phyloP scores from a whole-genome alignment of 257 asterid genomes.

The Rhazya stricta region DNA sequence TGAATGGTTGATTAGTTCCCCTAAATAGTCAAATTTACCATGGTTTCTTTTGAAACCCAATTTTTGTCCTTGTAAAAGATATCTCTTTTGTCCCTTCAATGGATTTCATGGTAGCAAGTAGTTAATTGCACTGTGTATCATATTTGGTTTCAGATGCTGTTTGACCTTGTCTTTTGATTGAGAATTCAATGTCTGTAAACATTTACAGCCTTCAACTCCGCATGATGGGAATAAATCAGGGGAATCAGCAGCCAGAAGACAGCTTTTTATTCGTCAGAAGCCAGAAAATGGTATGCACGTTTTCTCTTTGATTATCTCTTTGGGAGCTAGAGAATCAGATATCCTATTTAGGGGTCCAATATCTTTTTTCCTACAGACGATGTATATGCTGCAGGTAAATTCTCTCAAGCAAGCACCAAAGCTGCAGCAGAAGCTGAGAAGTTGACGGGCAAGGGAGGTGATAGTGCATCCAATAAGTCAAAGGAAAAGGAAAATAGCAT shows the following conservation, averaged over 20 bases:
- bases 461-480: constrained; percentile 10
- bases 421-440: constrained; percentile 24
- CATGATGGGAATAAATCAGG: constrained; percentile 23
- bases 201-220: constrained; percentile 21
- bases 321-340: background rate
- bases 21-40: background rate
- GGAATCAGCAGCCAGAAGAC: constrained; percentile 15
- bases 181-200: background rate
- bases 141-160: background rate
- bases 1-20: background rate
- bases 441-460: constrained; percentile 17
- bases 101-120: background rate
- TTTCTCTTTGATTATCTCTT: background rate
- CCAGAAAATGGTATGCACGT: constrained; percentile 28
- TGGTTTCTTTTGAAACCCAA: background rate
- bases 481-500: background rate
- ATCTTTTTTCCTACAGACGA: constrained; percentile 13
- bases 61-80: background rate
- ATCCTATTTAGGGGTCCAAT: background rate
- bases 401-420: constrained; percentile 13
- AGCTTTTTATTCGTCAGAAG: constrained; percentile 20
- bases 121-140: background rate
- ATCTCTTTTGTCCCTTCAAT: background rate
- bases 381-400: constrained; percentile 31
- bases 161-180: background rate